Percentiles rank a stretch among this genome's conserved stretches.
Evolutionary conservation across 345 rosid genomes (phyloP).

Genomic region (Rhodomyrtus tomentosa): DNA sequence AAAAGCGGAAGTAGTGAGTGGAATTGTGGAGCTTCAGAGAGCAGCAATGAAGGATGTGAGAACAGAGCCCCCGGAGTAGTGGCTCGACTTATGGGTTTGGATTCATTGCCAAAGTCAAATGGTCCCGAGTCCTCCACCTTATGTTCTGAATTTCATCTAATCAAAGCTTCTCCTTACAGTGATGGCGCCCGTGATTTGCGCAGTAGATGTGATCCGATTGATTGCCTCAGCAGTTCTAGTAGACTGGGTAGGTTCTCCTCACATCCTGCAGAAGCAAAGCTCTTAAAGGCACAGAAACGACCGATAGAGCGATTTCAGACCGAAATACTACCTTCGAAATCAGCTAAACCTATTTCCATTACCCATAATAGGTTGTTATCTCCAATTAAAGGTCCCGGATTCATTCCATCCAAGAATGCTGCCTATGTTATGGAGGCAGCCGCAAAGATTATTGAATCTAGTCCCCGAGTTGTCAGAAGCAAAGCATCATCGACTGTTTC

Average conservation of each 20-base stretch:
- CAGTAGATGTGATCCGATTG: slow-evolving; percentile 34
- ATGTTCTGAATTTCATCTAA: slow-evolving; percentile 14
- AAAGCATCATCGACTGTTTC: slow-evolving; percentile 32
- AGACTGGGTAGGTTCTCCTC: slow-evolving; percentile 22
- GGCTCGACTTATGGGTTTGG: slow-evolving; percentile 94
- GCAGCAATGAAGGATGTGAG: slow-evolving; percentile 59
- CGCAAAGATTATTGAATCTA: slow-evolving; percentile 68
- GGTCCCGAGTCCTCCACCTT: slow-evolving; percentile 24
- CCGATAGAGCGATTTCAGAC: slow-evolving; percentile 71
- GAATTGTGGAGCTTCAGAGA: slow-evolving; percentile 47
- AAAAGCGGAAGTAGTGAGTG: slow-evolving; percentile 37
- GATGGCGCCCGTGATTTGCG: slow-evolving; percentile 8
- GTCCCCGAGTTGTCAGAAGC: slow-evolving; percentile 33
- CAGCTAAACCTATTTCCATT: slow-evolving; percentile 48
- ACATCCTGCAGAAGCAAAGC: slow-evolving; percentile 25
- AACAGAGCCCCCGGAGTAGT: slow-evolving; percentile 75
- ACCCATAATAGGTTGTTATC: slow-evolving; percentile 67
- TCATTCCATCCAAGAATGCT: slow-evolving; percentile 34
- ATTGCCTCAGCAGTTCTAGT: slow-evolving; percentile 16
- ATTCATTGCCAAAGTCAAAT: slow-evolving; percentile 59
- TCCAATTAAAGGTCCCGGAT: slow-evolving; percentile 59
- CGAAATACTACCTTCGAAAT: slow-evolving; percentile 69
- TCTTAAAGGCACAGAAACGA: slow-evolving; percentile 25
- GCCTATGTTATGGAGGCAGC: slow-evolving; percentile 70
- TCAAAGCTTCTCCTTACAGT: slow-evolving; percentile 16